Conservation (phyloP, 1,284 basidiomycete species). For the Marasmius oreades region DNA sequence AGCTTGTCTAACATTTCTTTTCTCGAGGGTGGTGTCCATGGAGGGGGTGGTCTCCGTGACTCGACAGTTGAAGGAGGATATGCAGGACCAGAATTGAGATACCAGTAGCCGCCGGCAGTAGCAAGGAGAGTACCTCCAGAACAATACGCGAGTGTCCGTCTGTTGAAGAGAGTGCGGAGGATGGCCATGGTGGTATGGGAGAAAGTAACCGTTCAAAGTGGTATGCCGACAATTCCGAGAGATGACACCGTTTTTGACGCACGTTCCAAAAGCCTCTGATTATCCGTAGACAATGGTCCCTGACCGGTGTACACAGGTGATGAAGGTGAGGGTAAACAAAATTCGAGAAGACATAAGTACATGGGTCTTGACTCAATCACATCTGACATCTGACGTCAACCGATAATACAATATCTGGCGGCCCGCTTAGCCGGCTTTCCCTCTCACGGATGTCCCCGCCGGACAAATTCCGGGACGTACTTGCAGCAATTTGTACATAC, state of each 20-base stretch:
- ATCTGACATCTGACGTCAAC: too few relatives aligned
- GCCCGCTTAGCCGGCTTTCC: too few relatives aligned
- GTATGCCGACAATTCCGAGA: too few relatives aligned
- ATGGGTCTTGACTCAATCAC: too few relatives aligned
- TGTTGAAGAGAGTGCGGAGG: slow-evolving; percentile 1
- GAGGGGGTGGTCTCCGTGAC: slow-evolving; percentile 61
- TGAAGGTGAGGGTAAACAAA: too few relatives aligned
- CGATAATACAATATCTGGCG: too few relatives aligned
- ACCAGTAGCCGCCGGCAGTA: slow-evolving; percentile 54
- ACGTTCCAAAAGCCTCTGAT: background rate
- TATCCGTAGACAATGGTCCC: too few relatives aligned
- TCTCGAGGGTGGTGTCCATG: slow-evolving; percentile 74
- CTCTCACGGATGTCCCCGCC: too few relatives aligned
- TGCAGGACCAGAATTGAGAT: slow-evolving; percentile 65
- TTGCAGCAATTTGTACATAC: too few relatives aligned
- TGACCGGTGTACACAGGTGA: too few relatives aligned
- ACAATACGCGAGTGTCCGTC: background rate
- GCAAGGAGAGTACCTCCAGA: background rate
- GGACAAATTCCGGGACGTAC: too few relatives aligned
- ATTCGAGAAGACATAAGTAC: too few relatives aligned
- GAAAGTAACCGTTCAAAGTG: background rate
- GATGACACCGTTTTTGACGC: background rate
- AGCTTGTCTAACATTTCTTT: slow-evolving; percentile 61
- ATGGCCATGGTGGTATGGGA: background rate
- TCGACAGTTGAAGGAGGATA: slow-evolving; percentile 60